Conservation (phyloP, 495 filamentous ascomycete genomes). For the Talaromyces ruber region DNA sequence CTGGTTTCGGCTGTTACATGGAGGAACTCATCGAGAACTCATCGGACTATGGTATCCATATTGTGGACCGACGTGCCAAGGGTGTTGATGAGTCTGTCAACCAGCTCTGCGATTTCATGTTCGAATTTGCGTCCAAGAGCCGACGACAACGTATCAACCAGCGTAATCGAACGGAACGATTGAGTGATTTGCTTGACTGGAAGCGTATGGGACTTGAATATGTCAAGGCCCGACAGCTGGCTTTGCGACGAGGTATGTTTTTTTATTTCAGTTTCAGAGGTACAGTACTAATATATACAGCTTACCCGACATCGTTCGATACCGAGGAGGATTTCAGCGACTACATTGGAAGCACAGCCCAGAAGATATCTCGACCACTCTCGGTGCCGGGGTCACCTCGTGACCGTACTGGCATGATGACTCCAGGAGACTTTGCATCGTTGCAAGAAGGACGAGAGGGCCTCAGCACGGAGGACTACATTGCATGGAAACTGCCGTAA, state of each 20-base stretch:
- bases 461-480: slow-evolving; percentile 91
- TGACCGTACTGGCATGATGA: slow-evolving; percentile 95
- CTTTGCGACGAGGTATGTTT: slow-evolving; percentile 63
- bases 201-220: slow-evolving; percentile 99
- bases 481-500: slow-evolving; percentile 96
- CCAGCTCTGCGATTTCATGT: slow-evolving; percentile 88
- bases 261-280: not conserved
- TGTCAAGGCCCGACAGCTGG: slow-evolving; percentile 91
- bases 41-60: slow-evolving; percentile 96
- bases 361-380: slow-evolving; percentile 89
- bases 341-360: slow-evolving; percentile 80
- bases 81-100: slow-evolving; percentile 97
- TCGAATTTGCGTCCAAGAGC: slow-evolving; percentile 89
- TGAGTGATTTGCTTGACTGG: slow-evolving; percentile 95
- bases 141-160: slow-evolving; percentile 96
- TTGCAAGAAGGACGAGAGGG: slow-evolving; percentile 92
- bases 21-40: slow-evolving; percentile 98
- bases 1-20: slow-evolving; percentile 99
- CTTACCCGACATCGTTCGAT: slow-evolving; percentile 79
- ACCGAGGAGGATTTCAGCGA: slow-evolving; percentile 67
- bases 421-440: slow-evolving; percentile 93
- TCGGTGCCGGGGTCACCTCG: slow-evolving; percentile 89
- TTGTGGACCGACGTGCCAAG: slow-evolving; percentile 91
- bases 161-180: slow-evolving; percentile 90
- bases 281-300: slow-evolving; percentile 25